Evolutionary conservation across 495 filamentous ascomycete genomes (phyloP).

Genomic region (Aspergillus nanangensis): DNA sequence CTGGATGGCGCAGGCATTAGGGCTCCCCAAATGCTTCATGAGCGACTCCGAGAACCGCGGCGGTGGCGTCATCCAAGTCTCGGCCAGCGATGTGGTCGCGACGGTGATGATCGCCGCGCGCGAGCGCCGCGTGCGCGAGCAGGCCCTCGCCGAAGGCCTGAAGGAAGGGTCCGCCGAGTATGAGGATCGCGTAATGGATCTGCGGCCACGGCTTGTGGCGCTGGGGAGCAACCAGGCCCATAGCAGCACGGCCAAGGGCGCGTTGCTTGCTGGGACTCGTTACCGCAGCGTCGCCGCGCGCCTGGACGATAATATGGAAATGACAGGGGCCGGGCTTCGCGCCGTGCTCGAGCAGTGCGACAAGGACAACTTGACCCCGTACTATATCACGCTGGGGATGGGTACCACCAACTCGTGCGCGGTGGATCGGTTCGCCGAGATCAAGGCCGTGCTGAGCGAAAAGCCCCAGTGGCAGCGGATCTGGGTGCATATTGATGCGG

Average conservation of each 20-base stretch:
- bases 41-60: constrained; percentile 69
- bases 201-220: constrained; percentile 71
- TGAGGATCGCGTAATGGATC: constrained; percentile 57
- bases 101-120: constrained; percentile 86
- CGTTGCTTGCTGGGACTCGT: constrained; percentile 77
- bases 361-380: constrained; percentile 70
- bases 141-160: constrained; percentile 44
- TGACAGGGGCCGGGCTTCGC: constrained; percentile 63
- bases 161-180: constrained; percentile 41
- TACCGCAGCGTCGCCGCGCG: constrained; percentile 62
- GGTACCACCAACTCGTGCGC: constrained; percentile 89
- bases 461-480: constrained; percentile 54
- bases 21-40: constrained; percentile 69
- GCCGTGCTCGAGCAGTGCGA: constrained; percentile 55
- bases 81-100: constrained; percentile 82
- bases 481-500: constrained; percentile 97
- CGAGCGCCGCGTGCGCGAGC: constrained; percentile 64
- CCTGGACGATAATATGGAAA: constrained; percentile 58
- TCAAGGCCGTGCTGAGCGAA: constrained; percentile 60
- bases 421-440: constrained; percentile 71
- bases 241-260: constrained; percentile 80
- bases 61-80: constrained; percentile 93
- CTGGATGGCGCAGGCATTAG: constrained; percentile 77
- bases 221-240: constrained; percentile 78
- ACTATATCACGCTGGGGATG: constrained; percentile 79